Evolutionary conservation across 163 green algal species (phyloP).

Genomic region (Chlamydomonas reinhardtii): DNA sequence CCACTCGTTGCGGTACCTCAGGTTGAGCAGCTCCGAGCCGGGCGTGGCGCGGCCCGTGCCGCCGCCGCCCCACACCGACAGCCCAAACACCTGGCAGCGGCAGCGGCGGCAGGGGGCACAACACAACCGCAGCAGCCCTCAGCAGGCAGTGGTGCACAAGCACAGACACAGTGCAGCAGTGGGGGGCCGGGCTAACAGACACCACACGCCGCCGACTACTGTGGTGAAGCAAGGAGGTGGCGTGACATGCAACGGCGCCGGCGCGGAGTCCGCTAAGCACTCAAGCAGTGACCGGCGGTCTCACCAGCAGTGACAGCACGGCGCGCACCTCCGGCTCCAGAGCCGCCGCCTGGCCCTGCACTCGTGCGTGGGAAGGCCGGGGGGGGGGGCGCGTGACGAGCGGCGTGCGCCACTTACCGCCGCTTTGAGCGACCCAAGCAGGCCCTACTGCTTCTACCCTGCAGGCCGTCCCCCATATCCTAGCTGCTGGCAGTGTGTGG

Average conservation of each 20-base stretch:
- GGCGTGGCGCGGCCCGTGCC: slow-evolving; percentile 73
- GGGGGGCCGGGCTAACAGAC: too few relatives aligned
- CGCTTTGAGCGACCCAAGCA: too few relatives aligned
- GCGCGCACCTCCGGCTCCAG: slow-evolving; percentile 83
- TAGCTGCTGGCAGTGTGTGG: too few relatives aligned
- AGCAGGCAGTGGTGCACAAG: background rate
- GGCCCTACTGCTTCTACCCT: too few relatives aligned
- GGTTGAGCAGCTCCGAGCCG: slow-evolving; percentile 92
- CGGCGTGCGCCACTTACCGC: background rate
- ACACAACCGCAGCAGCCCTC: background rate
- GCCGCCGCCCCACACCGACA: slow-evolving; percentile 68
- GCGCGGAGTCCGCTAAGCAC: too few relatives aligned
- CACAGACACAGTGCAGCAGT: too few relatives aligned
- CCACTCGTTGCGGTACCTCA: slow-evolving; percentile 88
- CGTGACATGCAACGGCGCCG: too few relatives aligned
- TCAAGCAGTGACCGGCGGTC: too few relatives aligned
- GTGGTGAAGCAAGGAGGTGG: too few relatives aligned
- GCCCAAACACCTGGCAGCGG: slow-evolving; percentile 73
- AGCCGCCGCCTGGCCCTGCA: slow-evolving; percentile 61
- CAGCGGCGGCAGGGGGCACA: background rate
- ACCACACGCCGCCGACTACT: too few relatives aligned
- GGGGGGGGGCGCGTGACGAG: background rate
- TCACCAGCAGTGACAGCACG: slow-evolving; percentile 80
- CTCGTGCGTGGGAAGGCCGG: too few relatives aligned
- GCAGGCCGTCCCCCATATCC: too few relatives aligned